A percentile compares a stretch with the other conserved stretches of the same genome.
These are phyloP conservation scores for Allantophomopsis lycopodina DNA, from an alignment of 2,329 filamentous ascomycete genomes.

Conservation along the genomic window DNA sequence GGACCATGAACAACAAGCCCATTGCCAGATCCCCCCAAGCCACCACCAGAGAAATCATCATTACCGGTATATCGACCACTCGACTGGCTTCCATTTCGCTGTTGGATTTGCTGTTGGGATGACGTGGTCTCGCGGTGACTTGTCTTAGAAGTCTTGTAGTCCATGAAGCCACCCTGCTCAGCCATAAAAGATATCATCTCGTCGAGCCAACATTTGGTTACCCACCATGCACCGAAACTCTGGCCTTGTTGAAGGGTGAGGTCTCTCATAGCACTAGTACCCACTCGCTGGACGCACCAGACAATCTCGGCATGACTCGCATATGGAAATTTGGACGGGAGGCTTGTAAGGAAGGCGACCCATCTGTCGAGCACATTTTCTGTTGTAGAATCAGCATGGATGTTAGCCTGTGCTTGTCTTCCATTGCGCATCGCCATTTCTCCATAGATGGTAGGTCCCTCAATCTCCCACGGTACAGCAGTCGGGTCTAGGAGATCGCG, in stretches of 20 bases:
- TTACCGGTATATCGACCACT: slow-evolving; percentile 16
- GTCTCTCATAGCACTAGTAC: slow-evolving; percentile 67
- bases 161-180: slow-evolving; percentile 80
- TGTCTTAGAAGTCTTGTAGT: slow-evolving; percentile 30
- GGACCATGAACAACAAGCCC: slow-evolving; percentile 9
- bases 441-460: slow-evolving; percentile 45
- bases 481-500: slow-evolving; percentile 57
- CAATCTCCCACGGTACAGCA: slow-evolving; percentile 50
- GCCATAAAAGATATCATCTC: slow-evolving; percentile 88
- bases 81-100: slow-evolving; percentile 11
- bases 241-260: slow-evolving; percentile 66
- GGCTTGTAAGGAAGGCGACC: slow-evolving; percentile 55
- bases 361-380: slow-evolving; percentile 68
- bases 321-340: slow-evolving; percentile 61
- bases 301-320: slow-evolving; percentile 61
- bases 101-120: slow-evolving; percentile 2
- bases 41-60: slow-evolving; percentile 14
- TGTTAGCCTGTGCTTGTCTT: slow-evolving; percentile 23
- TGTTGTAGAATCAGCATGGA: slow-evolving; percentile 25
- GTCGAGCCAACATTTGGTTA: slow-evolving; percentile 89
- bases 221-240: slow-evolving; percentile 87
- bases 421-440: slow-evolving; percentile 36
- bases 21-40: slow-evolving; percentile 8
- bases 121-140: slow-evolving; percentile 10
- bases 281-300: slow-evolving; percentile 61